phyloP scores from a whole-genome alignment of 768 basidiomycete species.

The Hygrocybe coccinea region DNA sequence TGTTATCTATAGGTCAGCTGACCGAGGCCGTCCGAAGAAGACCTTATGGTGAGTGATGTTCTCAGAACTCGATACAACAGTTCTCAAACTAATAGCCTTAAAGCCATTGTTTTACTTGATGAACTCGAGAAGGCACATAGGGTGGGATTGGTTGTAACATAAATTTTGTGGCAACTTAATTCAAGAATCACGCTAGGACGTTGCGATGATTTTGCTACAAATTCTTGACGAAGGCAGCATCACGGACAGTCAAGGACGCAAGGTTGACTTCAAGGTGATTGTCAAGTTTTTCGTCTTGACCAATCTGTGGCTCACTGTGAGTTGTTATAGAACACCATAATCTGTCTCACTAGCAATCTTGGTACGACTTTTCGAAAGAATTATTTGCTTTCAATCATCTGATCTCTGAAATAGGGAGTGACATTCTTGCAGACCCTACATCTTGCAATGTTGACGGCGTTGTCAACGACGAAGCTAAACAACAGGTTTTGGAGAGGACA shows the following conservation, averaged over 20 bases:
- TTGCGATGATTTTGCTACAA: constrained; percentile 85
- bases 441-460: constrained; percentile 60
- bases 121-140: constrained; percentile 95
- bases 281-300: background rate
- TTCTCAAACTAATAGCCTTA: background rate
- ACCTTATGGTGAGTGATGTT: constrained; percentile 63
- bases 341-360: constrained; percentile 85
- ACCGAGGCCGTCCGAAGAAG: constrained; percentile 90
- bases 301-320: background rate
- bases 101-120: constrained; percentile 74
- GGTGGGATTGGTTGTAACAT: constrained; percentile 26
- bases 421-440: constrained; percentile 65
- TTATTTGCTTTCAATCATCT: background rate
- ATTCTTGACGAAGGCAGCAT: constrained; percentile 86
- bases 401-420: constrained; percentile 39
- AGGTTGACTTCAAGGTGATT: constrained; percentile 80
- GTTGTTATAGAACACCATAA: constrained; percentile 72
- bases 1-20: constrained; percentile 49
- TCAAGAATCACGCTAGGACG: constrained; percentile 47
- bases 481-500: constrained; percentile 69
- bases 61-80: background rate
- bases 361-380: constrained; percentile 35
- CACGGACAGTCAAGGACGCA: constrained; percentile 88
- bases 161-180: background rate
- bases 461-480: constrained; percentile 55